Evolutionary conservation across 2,329 filamentous ascomycete genomes (phyloP), one percentile per base, ranked within the genome.

Genomic region (Parastagonospora nodorum): DNA sequence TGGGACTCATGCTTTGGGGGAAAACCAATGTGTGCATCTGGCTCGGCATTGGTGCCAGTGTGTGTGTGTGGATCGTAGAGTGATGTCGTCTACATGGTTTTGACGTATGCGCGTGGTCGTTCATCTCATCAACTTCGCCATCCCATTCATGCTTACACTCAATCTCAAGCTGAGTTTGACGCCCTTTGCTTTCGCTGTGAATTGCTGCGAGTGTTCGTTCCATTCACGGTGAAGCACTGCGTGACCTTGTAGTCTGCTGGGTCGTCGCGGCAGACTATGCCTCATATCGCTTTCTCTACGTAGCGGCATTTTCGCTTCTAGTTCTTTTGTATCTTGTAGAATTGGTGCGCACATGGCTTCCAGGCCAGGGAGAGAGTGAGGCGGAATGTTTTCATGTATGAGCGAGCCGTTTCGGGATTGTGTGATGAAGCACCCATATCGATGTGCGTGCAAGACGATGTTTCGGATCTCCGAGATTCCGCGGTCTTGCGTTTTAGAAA

Each of bases 151-250:
- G 38, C 56, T 58, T 8, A 72, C 50, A 38, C 62, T 69, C 33
- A 73, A 38, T 31, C 65, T 69, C 45, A 72, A 43, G 37, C 64
- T 70, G 29, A 73, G 27, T 36, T 64, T 71, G 11, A 68, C 47
- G 0, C 64, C 64, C 40, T 64, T 67, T 1, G 55, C 53, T 42
- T 67, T 57, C 4, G 60, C 61, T 7, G 57, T 60, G 11, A 69
- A 58, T 28, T 66, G 55, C 5, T 69, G 60, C 16, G 43, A 64
- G 33, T 59, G 60, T 2, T 67, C 60, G 5, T 48, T 55, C 67
- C 67, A 71, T 14, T 72, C 64, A 28, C 60, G 54, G 24, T 50
- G 55, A n/a, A 68, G 38, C 33, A 50, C 57, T 12, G 62, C 63
- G 42, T 64, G 56, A 36, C 66, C 58, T 27, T 65, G 58, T 3